Conservation (phyloP, 1,139 yeast genomes). For the Suhomyces atakaporum region DNA sequence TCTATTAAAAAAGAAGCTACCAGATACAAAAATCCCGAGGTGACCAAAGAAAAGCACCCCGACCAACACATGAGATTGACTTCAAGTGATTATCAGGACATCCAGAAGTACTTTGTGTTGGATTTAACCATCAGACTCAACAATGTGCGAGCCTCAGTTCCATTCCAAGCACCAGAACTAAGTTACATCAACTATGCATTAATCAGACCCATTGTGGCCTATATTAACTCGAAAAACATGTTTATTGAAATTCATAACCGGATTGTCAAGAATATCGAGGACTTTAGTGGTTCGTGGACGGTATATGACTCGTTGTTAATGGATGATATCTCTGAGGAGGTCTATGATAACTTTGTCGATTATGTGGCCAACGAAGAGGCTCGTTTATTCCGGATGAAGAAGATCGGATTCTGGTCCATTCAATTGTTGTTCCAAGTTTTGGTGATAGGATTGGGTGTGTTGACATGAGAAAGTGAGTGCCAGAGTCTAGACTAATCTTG, state of each 20-base stretch:
- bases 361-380: conserved; percentile 88
- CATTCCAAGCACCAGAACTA: conserved; percentile 79
- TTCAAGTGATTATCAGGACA: conserved; percentile 32
- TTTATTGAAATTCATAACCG: conserved; percentile 86
- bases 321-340: conserved; percentile 90
- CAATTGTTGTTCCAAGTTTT: conserved; percentile 81
- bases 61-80: conserved; percentile 33
- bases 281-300: conserved; percentile 97
- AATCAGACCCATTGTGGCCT: conserved; percentile 92
- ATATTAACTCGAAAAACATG: conserved; percentile 86
- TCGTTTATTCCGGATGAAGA: conserved; percentile 67
- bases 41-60: conserved; percentile 23
- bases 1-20: conserved; percentile 44
- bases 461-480: conserved; percentile 19
- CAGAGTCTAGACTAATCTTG: too few relatives aligned
- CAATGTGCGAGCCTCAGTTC: conserved; percentile 86
- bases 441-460: conserved; percentile 74
- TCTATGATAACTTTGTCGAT: conserved; percentile 85
- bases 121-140: conserved; percentile 77
- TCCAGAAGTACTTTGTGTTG: conserved; percentile 64
- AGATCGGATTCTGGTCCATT: conserved; percentile 91
- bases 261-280: conserved; percentile 74
- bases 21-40: conserved; percentile 40
- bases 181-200: conserved; percentile 89
- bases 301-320: conserved; percentile 85